Evolutionary conservation across 306 rosid genomes (phyloP).

Genomic region (Sindora glabra): DNA sequence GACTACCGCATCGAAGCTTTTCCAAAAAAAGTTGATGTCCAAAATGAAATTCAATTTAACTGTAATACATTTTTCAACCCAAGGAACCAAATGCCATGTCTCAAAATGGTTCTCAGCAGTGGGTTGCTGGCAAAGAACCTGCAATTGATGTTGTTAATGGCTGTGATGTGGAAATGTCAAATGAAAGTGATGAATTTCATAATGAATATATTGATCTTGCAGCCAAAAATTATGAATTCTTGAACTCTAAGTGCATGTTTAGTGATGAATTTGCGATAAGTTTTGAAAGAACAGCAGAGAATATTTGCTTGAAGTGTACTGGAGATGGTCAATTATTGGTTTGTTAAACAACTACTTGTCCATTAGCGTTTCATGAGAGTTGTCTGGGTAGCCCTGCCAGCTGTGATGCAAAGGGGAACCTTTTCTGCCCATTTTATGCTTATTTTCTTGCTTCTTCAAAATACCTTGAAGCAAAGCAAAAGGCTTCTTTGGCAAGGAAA

Average conservation of each 20-base stretch:
- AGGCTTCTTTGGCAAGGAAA: conserved; percentile 40
- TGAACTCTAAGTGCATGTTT: conserved; percentile 23
- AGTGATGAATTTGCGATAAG: conserved; percentile 20
- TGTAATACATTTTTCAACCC: conserved; percentile 7
- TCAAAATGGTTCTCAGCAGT: conserved; percentile 20
- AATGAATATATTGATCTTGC: conserved; percentile 26
- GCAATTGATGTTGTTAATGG: conserved; percentile 19
- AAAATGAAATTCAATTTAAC: neutral
- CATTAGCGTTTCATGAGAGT: conserved; percentile 52
- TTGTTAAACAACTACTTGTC: conserved; percentile 51
- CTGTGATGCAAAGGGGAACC: conserved; percentile 31
- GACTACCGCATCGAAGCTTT: conserved; percentile 9
- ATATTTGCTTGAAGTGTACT: conserved; percentile 45
- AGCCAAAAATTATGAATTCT: conserved; percentile 33
- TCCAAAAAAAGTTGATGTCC: conserved; percentile 1
- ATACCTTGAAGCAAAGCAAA: conserved; percentile 53
- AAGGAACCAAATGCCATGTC: conserved; percentile 10
- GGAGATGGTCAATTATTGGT: conserved; percentile 47
- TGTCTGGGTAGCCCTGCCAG: conserved; percentile 38
- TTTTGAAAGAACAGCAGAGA: conserved; percentile 14
- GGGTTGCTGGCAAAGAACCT: too few relatives aligned
- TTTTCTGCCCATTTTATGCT: conserved; percentile 67
- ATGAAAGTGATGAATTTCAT: conserved; percentile 29
- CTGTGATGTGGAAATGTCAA: conserved; percentile 13
- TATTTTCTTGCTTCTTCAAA: conserved; percentile 43